These are phyloP conservation scores for Saccharomyces jurei DNA, from an alignment of 805 yeast genomes.

Conservation along the genomic window DNA sequence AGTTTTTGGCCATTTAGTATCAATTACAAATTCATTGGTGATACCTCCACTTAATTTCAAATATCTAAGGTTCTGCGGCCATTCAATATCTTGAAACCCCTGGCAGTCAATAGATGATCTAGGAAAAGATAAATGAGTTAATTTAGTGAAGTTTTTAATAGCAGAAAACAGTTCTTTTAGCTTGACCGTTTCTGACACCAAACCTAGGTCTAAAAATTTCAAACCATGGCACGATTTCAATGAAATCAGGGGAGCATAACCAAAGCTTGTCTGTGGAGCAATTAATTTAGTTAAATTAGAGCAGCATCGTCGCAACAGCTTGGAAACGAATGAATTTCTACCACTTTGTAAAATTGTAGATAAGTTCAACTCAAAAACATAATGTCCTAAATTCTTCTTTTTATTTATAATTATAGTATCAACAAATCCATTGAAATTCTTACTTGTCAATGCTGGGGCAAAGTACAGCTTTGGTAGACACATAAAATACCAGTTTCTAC, in stretches of 20 bases:
- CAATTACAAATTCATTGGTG: constrained; percentile 65
- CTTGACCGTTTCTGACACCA: constrained; percentile 87
- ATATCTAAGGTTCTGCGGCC: constrained; percentile 76
- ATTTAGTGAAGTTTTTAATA: constrained; percentile 48
- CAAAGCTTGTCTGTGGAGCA: constrained; percentile 94
- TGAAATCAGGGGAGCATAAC: constrained; percentile 80
- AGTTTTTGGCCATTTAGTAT: constrained; percentile 64
- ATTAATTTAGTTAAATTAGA: constrained; percentile 55
- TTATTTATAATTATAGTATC: constrained; percentile 47
- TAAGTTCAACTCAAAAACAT: constrained; percentile 62
- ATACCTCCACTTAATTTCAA: constrained; percentile 84
- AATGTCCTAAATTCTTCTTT: constrained; percentile 43
- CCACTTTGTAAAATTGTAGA: constrained; percentile 82
- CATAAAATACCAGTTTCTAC: constrained; percentile 50
- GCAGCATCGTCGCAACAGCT: constrained; percentile 70
- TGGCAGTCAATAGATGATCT: constrained; percentile 73
- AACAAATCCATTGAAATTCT: constrained; percentile 66
- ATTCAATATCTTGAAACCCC: constrained; percentile 36
- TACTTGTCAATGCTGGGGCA: constrained; percentile 53
- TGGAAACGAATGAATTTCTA: constrained; percentile 82
- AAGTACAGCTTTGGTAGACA: constrained; percentile 60
- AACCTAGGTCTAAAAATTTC: constrained; percentile 62
- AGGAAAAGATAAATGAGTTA: constrained; percentile 80
- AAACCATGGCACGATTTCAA: constrained; percentile 61
- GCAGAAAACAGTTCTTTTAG: constrained; percentile 71